Evolutionary conservation across 495 filamentous ascomycete species (phyloP), one percentile per base, ranked within the genome.

Genomic region (Aspergillus ellipticus): DNA sequence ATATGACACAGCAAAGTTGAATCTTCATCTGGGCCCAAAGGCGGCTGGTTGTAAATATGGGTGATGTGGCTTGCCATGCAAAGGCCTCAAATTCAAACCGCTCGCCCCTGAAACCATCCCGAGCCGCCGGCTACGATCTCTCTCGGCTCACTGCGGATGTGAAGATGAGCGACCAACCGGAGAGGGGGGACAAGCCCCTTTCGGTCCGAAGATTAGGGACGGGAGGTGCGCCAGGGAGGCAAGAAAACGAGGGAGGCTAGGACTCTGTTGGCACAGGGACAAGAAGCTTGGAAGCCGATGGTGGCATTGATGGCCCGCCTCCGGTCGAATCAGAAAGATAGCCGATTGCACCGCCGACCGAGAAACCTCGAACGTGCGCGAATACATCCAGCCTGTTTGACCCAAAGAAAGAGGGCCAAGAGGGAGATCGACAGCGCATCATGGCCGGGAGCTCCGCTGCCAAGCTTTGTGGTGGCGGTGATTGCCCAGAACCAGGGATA

Each of bases 401-500:
- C 29, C 26, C 4, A 28, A 37, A 37, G 42, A 48, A 26, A 33
- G 31, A 39, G 16, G 54, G 71, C 67, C 71, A 74, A 74, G 67
- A 60, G 49, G 31, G 52, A 58, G 71, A 74, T 74, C 71, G 64
- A 71, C 69, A 53, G 39, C 48, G 54, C 64, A 66, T 63, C 66
- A 51, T 64, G 58, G 53, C 56, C 47, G 52, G 61, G 47, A 63
- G 68, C 54, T 52, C 69, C 69, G 63, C 69, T 67, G 71, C 69
- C 71, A 72, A 74, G 71, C 66, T 67, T 60, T 26, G 22, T 43
- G 13, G 65, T 60, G 66, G 65, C 64, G 58, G 61, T 69, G 66
- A 64, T 50, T 57, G 42, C 41, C 42, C 37, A 53, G 42, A 22
- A 50, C 7, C 24, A 28, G 24, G 24, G 29, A 49, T 19, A 42